Evolutionary conservation across 2,329 filamentous ascomycete genomes (phyloP), one percentile per base, ranked within the genome.

Genomic region (Escovopsis weberi): DNA sequence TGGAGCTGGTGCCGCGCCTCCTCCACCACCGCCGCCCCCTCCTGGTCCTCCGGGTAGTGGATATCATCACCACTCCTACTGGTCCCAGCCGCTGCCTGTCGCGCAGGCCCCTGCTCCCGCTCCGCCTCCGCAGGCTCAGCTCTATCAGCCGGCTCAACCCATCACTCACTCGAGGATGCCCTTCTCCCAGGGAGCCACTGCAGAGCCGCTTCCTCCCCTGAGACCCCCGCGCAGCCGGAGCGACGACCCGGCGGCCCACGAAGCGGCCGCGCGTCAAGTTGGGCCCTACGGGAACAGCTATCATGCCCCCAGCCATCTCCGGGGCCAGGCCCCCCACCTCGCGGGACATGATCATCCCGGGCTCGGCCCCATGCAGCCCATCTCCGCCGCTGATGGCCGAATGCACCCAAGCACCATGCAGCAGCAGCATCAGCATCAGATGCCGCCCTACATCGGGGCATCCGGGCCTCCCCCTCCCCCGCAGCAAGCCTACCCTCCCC

Each of bases 201-300:
- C 59, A 10, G 60, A 64, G 34, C 60, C 60, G 23, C 50, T 65
- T 19, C 62, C 62, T 4, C 61, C 62, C 6, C 51, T 65, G 33
- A 54, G 62, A 34, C 62, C 62, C n/a, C 55, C 62, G 12, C 55
- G 62, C 34, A 51, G 53, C 30, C 59, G 59, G 18, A 56, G 54
- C 36, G 60, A 63, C 12, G 60, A 61, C 19, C 43, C 4, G 6
- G 2, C 39, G 26, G 47, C 58, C 39, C 48, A 59, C 37, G 61
- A 64, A 15, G 42, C 54, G n/a, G 53, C 45, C 44, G 52, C 59
- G 49, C 54, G 59, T n/a, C 48, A 55, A 10, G 46, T 51, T 30
- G 47, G 53, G 40, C 55, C 55, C 38, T 46, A 43, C 44, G 49
- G 53, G 33, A 46, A 45, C 43, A 45, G 51, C n/a, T 64, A 60